A percentile compares a stretch with the other conserved stretches of the same genome.
phyloP scores from a whole-genome alignment of 257 asterid species.

The Solanum raphanifolium region DNA sequence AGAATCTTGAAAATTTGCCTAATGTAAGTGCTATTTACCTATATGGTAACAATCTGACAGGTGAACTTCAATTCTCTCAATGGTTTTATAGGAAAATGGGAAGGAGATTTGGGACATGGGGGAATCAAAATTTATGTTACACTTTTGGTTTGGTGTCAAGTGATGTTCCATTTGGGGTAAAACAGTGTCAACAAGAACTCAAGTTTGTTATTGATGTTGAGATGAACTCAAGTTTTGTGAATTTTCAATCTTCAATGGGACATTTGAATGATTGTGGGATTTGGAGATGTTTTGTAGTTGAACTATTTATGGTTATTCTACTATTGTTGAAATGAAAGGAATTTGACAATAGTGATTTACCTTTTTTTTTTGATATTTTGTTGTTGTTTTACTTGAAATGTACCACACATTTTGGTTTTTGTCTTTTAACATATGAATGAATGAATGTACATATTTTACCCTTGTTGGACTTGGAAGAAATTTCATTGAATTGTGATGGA shows the following conservation, averaged over 20 bases:
- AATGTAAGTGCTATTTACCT: slow-evolving; percentile 55
- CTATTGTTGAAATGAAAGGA: not conserved
- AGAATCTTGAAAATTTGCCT: slow-evolving; percentile 43
- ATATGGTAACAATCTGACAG: slow-evolving; percentile 79
- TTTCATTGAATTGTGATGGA: not conserved
- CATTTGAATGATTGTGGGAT: slow-evolving; percentile 17
- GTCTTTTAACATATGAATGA: not conserved
- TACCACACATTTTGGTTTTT: not conserved
- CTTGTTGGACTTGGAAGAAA: not conserved
- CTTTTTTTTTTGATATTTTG: not conserved
- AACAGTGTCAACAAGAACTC: slow-evolving; percentile 32
- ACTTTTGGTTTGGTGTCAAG: slow-evolving; percentile 16
- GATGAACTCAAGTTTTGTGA: slow-evolving; percentile 11
- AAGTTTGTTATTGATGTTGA: slow-evolving; percentile 2
- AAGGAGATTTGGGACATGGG: slow-evolving; percentile 82
- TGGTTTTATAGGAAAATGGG: slow-evolving; percentile 65
- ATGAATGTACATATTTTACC: not conserved
- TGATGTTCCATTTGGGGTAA: slow-evolving; percentile 59
- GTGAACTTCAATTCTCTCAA: slow-evolving; percentile 57
- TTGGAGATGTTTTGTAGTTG: slow-evolving; percentile 14
- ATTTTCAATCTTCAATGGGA: slow-evolving; percentile 5
- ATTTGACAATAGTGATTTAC: not conserved
- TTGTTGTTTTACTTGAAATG: not conserved
- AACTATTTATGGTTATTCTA: slow-evolving; percentile 16
- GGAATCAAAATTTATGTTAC: slow-evolving; percentile 69